A percentile compares a stretch with the other conserved stretches of the same genome.
Evolutionary conservation across 805 yeast genomes (phyloP).

Genomic region (Danielozyma ontarioensis): DNA sequence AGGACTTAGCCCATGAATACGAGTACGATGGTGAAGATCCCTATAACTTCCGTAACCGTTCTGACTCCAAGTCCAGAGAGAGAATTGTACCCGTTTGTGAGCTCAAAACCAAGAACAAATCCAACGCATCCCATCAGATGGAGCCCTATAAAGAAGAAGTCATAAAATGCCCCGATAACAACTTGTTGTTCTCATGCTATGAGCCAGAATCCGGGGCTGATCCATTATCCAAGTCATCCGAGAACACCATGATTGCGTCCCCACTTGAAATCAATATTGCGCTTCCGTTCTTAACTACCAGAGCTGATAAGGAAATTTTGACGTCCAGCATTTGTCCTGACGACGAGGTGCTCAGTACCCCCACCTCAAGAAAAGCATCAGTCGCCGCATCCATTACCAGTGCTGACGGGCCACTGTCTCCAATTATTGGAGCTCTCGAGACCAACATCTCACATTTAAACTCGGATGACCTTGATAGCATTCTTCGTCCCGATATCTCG

Average conservation of each 20-base stretch:
- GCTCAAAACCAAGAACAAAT: conserved; percentile 44
- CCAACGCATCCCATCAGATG: conserved; percentile 22
- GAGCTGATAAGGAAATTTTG: conserved; percentile 24
- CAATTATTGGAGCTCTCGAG: conserved; percentile 35
- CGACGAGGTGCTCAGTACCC: conserved; percentile 7
- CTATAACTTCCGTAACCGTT: conserved; percentile 3
- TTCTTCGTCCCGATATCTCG: conserved; percentile 25
- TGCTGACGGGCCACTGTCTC: conserved; percentile 20
- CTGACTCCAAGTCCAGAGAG: conserved; percentile 29
- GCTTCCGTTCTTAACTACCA: conserved; percentile 38
- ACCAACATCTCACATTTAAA: conserved; percentile 28
- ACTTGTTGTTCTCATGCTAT: conserved; percentile 54
- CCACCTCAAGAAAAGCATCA: conserved; percentile 25
- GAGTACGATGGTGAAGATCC: conserved; percentile 42
- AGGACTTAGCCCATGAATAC: conserved; percentile 46
- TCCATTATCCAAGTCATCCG: conserved; percentile 2
- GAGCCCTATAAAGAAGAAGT: conserved; percentile 58
- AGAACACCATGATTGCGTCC: conserved; percentile 31
- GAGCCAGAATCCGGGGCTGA: conserved; percentile 20
- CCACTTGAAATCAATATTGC: conserved; percentile 41
- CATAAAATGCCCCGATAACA: conserved; percentile 54
- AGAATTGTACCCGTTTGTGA: conserved; percentile 57
- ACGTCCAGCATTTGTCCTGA: conserved; percentile 11
- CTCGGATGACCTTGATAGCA: conserved; percentile 11
- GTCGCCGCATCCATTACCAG: conserved; percentile 8